Evolutionary conservation across 2,329 filamentous ascomycete species (phyloP), one percentile per base, ranked within the genome.

Genomic region (Mycosphaerelloides madeirae): DNA sequence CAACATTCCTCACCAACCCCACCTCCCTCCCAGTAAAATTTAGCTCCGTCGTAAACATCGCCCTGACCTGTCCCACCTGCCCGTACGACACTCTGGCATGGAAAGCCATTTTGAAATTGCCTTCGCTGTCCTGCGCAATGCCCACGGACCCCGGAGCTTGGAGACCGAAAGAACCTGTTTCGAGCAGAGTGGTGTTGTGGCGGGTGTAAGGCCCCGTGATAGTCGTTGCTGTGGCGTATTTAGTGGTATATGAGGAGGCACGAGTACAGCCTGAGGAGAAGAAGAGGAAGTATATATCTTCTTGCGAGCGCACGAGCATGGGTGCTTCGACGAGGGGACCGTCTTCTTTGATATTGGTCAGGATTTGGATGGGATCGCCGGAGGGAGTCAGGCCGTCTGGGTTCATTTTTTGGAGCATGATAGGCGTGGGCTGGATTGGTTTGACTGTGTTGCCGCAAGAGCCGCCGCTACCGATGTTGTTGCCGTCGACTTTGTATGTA

Each of bases 271-370:
- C 63, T 11, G 59, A 61, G 6, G 55, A 60, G 56, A 60, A 66
- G 58, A 66, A 66, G 15, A 66, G 55, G 47, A 66, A 64, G 52
- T 65, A 66, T 16, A 52, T 45, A 13, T 60, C 61, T 3, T 59
- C 56, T 13, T 38, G 20, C 2, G 56, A 58, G 33, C 54, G 51
- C 7, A 60, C 40, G 16, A 66, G 50, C 12, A 48, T 50, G 2
- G 64, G 64, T 3, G 63, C 64, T 53, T 66, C 64, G 35, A 66
- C 56, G 3, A 66, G 54, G 1, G 64, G 64, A 0, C 64, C 64
- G 32, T 66, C 63, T 4, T 38, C 38, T 1, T 28, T 40, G 28
- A 20, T 55, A 40, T 59, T 60, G 46, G 61, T 49, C 3, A 66
- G 52, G 38, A 66, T 58, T 31, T 52, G 43, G 18, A 56, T 38